phyloP scores from a whole-genome alignment of 768 basidiomycete species.

The Leccinum ochraceum region DNA sequence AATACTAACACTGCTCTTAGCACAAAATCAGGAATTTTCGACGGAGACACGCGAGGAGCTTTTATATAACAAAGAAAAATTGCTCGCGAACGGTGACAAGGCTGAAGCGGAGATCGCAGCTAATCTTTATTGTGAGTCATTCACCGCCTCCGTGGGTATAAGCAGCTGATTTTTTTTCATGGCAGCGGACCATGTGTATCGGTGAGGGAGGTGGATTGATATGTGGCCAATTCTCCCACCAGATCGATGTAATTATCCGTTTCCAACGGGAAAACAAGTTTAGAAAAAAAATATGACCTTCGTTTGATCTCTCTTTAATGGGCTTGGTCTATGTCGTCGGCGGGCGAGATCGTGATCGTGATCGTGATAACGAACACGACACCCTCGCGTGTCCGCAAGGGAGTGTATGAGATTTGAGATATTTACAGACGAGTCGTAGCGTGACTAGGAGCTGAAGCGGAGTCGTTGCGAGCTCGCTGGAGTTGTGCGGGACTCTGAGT shows the following conservation, averaged over 20 bases:
- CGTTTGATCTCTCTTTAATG: conserved; percentile 4
- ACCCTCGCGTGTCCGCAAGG: too few species aligned
- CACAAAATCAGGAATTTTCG: conserved; percentile 97
- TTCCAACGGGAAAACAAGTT: conserved; percentile 7
- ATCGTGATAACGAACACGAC: too few species aligned
- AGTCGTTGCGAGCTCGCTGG: too few species aligned
- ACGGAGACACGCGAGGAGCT: conserved; percentile 98
- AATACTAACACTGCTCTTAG: conserved; percentile 42
- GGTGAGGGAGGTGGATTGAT: conserved; percentile 43
- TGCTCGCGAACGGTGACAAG: conserved; percentile 93
- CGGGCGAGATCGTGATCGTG: too few species aligned
- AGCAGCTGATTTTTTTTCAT: conserved; percentile 23
- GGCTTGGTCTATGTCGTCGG: too few species aligned
- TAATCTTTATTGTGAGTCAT: conserved; percentile 71
- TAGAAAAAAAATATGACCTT: conserved; percentile 1
- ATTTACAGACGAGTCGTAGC: too few species aligned
- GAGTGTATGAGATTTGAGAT: too few species aligned
- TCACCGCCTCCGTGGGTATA: conserved; percentile 13
- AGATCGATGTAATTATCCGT: conserved; percentile 28
- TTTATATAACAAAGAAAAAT: conserved; percentile 98
- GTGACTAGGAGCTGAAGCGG: too few species aligned
- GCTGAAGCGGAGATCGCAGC: conserved; percentile 98
- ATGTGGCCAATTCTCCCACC: conserved; percentile 11
- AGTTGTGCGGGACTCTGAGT: too few species aligned
- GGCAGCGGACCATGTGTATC: conserved; percentile 85